phyloP scores from a whole-genome alignment of 2,329 filamentous ascomycete genomes.

The Cordyceps militaris region DNA sequence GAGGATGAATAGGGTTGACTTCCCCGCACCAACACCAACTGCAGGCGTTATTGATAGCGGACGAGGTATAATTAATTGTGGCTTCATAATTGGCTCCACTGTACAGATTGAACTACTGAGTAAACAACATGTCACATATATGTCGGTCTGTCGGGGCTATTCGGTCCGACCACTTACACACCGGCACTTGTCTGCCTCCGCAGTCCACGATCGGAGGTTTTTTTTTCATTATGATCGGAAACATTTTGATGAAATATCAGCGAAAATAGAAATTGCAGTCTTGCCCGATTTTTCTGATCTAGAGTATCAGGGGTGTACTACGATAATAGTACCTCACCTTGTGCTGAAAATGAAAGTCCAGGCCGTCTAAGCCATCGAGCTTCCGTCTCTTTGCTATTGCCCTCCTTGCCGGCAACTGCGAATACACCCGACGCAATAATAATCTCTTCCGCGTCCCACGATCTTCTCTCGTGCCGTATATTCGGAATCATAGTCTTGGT shows the following conservation, averaged over 20 bases:
- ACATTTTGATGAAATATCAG: too few species aligned
- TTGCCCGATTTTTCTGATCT: neutral
- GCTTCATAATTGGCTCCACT: too few species aligned
- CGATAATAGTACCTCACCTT: neutral
- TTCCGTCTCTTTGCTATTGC: neutral
- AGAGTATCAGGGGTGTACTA: neutral
- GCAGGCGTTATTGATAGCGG: neutral
- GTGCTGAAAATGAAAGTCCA: neutral
- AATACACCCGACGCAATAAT: neutral
- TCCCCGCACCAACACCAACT: neutral
- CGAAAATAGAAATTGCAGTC: neutral
- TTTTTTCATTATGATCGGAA: too few species aligned
- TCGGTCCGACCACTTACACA: too few species aligned
- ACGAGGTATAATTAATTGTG: too few species aligned
- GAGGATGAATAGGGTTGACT: neutral
- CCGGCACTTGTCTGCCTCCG: too few species aligned
- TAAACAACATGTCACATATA: too few species aligned
- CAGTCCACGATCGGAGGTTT: too few species aligned
- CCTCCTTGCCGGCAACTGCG: neutral
- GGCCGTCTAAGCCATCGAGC: neutral
- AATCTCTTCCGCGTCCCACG: neutral
- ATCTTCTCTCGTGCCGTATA: neutral
- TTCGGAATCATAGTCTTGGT: conserved; percentile 19
- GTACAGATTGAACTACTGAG: too few species aligned
- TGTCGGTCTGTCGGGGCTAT: too few species aligned